Percentiles rank a stretch among this genome's conserved stretches.
phyloP scores from a whole-genome alignment of 352 stramenopile genomes.

The Peronospora farinosa region DNA sequence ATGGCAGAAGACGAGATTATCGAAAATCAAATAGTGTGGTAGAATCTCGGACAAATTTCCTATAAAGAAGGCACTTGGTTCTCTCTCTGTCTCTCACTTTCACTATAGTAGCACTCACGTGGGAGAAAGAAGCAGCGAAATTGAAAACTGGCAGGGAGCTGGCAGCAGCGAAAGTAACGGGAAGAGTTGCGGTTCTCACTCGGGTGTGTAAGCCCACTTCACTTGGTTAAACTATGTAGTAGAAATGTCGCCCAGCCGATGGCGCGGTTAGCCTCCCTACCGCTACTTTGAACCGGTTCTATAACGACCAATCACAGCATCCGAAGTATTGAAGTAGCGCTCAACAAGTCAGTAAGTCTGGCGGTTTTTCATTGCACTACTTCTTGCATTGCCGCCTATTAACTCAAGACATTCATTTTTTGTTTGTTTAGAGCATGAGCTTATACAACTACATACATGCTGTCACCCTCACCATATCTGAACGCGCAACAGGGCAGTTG shows the following conservation, averaged over 20 bases:
- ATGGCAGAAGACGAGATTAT: conserved; percentile 28
- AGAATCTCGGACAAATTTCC: conserved; percentile 6
- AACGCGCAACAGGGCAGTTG: too few species aligned
- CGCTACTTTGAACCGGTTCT: conserved; percentile 3
- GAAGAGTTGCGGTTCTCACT: conserved; percentile 24
- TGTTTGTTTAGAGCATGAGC: too few species aligned
- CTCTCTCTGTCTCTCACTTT: conserved; percentile 16
- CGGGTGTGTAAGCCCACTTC: neutral
- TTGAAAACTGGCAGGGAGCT: conserved; percentile 16
- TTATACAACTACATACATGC: too few species aligned
- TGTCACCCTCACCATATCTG: too few species aligned
- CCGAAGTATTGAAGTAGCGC: conserved; percentile 9
- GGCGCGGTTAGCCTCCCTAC: neutral
- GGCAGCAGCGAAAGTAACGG: conserved; percentile 18
- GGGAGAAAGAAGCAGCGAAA: conserved; percentile 14
- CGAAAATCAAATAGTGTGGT: conserved; percentile 7
- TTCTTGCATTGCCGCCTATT: too few species aligned
- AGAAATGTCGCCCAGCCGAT: conserved; percentile 7
- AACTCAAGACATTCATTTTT: too few species aligned
- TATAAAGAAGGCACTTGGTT: conserved; percentile 16
- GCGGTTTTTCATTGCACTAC: too few species aligned
- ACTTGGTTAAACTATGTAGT: conserved; percentile 3
- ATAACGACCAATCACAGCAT: conserved; percentile 2
- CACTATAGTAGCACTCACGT: conserved; percentile 22
- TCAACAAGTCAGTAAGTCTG: too few species aligned